These are phyloP conservation scores for Serendipita indica DNA, from an alignment of 768 basidiomycete genomes.

Conservation along the genomic window DNA sequence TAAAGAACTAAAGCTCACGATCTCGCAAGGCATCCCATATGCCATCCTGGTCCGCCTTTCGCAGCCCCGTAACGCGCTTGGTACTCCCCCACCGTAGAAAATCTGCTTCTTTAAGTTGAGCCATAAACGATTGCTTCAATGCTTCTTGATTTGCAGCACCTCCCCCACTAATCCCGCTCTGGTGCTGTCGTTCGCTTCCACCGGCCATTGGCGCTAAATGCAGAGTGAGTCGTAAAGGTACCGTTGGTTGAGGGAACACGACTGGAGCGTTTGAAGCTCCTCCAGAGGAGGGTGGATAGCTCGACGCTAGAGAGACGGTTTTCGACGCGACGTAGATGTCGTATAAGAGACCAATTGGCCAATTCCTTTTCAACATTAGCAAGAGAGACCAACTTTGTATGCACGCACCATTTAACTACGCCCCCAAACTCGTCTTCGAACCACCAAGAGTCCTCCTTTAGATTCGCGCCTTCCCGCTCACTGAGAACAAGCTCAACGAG, in stretches of 20 bases:
- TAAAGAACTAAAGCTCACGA: conserved; percentile 41
- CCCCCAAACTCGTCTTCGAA: conserved; percentile 81
- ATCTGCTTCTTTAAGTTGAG: conserved; percentile 90
- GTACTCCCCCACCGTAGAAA: conserved; percentile 96
- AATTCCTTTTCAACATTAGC: conserved; percentile 53
- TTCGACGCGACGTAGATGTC: conserved; percentile 47
- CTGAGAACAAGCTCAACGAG: conserved; percentile 88
- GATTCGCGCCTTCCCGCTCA: conserved; percentile 52
- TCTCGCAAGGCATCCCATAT: conserved; percentile 95
- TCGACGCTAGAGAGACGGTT: conserved; percentile 3
- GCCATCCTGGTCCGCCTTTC: conserved; percentile 86
- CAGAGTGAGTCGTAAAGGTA: conserved; percentile 63
- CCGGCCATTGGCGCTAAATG: conserved; percentile 58
- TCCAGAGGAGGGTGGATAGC: conserved; percentile 7
- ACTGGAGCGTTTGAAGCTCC: not conserved
- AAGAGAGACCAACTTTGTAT: not conserved
- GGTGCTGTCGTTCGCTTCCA: not conserved
- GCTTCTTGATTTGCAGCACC: conserved; percentile 52
- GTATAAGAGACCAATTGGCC: conserved; percentile 91
- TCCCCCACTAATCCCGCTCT: too few species aligned
- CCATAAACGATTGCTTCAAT: conserved; percentile 91
- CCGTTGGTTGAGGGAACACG: conserved; percentile 22
- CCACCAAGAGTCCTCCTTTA: conserved; percentile 91
- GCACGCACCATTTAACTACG: conserved; percentile 69
- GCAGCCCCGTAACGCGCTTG: conserved; percentile 77